Evolutionary conservation across 305 asterid species (phyloP).

Genomic region (Solanum hybrid): DNA sequence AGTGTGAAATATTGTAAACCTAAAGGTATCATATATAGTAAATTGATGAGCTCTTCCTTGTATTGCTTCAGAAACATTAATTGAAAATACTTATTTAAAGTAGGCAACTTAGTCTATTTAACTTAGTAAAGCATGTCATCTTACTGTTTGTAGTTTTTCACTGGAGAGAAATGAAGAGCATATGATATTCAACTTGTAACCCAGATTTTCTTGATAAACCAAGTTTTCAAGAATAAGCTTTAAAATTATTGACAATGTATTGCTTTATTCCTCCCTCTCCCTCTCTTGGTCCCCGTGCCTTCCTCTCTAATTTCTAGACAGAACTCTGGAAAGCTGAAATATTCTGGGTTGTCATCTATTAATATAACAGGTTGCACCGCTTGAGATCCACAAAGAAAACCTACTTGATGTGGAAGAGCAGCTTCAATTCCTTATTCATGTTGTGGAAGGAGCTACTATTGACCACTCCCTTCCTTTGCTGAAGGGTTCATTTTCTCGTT

Average conservation of each 20-base stretch:
- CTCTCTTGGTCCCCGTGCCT: neutral
- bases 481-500: slow-evolving; percentile 65
- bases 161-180: neutral
- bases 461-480: slow-evolving; percentile 48
- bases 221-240: neutral
- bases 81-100: neutral
- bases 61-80: neutral
- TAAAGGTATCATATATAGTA: neutral
- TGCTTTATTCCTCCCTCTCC: neutral
- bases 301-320: neutral
- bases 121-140: neutral
- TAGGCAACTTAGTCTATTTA: neutral
- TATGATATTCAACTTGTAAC: neutral
- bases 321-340: neutral
- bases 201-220: neutral
- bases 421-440: slow-evolving; percentile 65
- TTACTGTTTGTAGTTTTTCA: neutral
- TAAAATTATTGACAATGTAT: neutral
- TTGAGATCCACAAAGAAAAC: slow-evolving; percentile 73
- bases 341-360: slow-evolving; percentile 3
- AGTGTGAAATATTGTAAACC: neutral
- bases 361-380: slow-evolving; percentile 77
- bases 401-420: slow-evolving; percentile 84
- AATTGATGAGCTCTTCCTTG: neutral
- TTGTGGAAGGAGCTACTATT: slow-evolving; percentile 52